Base-by-base conservation (phyloP, 2,329 filamentous ascomycete species). In the Bipolaris zeicola region DNA sequence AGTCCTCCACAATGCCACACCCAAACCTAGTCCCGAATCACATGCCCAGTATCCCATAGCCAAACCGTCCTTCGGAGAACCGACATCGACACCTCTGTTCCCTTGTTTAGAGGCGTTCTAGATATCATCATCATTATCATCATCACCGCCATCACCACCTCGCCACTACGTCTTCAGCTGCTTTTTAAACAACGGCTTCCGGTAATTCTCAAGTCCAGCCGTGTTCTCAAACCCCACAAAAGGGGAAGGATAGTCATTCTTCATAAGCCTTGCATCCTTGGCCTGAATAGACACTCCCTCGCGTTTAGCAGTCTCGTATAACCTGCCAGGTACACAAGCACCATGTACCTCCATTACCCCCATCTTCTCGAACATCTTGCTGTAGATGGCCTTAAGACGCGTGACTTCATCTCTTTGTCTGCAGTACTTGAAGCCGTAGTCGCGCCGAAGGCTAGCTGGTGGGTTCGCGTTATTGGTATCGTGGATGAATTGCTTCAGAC, bases 361-460 rank as follows among this genome's bases (percentile, higher is more conserved):
- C 1, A 41, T 1, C 7, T 58, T 58, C 1, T 47, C 14, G 0
- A 69, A 46, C 1, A 69, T 37, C 1, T 20, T 8, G 2, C 1
- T 1, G 47, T 71, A 69, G 1, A 69, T 53, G 0, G 11, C 10
- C 28, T 67, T 71, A 4, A 68, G 41, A 0, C 14, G 18, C 2
- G n/a, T 10, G 0, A 70, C 65, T 5, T 71, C 60, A 0, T 72
- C 60, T 4, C 65, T 55, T 1, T 54, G 49, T 0, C 26, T 54
- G 14, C 63, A 66, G 6, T 50, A 48, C 0, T 31, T 42, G 16
- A 67, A 69, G 0, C 68, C 68, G 7, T 67, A 72, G 24, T 72
- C 69, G 0, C 62, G 55, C 5, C 55, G 52, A 0, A 70, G 37
- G 3, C 38, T 53, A 0, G 57, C 46, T 1, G 45, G 36, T 0